Conservation (phyloP, 83 land plant genomes). For the Picea abies region DNA sequence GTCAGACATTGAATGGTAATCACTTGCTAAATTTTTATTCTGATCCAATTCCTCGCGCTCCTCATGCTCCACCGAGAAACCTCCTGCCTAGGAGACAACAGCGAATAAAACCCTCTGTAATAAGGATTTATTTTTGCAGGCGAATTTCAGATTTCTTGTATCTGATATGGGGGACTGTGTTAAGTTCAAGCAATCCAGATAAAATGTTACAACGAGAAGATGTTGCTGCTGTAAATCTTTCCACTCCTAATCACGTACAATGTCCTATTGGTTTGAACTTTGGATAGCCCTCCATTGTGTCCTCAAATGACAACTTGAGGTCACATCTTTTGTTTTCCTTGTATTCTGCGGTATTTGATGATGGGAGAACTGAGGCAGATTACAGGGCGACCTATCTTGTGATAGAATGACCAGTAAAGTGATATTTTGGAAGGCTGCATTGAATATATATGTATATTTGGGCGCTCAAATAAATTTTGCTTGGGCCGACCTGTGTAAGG, state of each 20-base stretch:
- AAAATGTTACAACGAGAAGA: slow-evolving; percentile 95
- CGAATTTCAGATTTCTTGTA: slow-evolving; percentile 89
- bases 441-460: too few species aligned
- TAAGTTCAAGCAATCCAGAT: slow-evolving; percentile 83
- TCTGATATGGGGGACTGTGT: slow-evolving; percentile 67
- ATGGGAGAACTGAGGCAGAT: slow-evolving; percentile 34
- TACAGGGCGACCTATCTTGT: too few species aligned
- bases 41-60: slow-evolving; percentile 67
- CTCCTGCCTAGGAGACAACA: slow-evolving; percentile 58
- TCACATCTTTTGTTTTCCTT: slow-evolving; percentile 93
- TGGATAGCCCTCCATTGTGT: slow-evolving; percentile 83
- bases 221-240: slow-evolving; percentile 76
- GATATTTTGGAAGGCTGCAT: too few species aligned
- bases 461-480: too few species aligned
- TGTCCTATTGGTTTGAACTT: slow-evolving; percentile 97
- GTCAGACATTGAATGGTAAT: slow-evolving; percentile 73
- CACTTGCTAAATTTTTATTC: slow-evolving; percentile 89
- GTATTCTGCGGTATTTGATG: slow-evolving; percentile 73
- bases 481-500: too few species aligned
- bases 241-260: slow-evolving; percentile 63
- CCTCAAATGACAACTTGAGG: slow-evolving; percentile 97
- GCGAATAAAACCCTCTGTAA: slow-evolving; percentile 77
- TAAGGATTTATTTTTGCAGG: slow-evolving; percentile 92
- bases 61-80: slow-evolving; percentile 47
- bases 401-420: too few species aligned